phyloP scores from a whole-genome alignment of 352 stramenopile genomes.

The Globisporangium acanthophoron region DNA sequence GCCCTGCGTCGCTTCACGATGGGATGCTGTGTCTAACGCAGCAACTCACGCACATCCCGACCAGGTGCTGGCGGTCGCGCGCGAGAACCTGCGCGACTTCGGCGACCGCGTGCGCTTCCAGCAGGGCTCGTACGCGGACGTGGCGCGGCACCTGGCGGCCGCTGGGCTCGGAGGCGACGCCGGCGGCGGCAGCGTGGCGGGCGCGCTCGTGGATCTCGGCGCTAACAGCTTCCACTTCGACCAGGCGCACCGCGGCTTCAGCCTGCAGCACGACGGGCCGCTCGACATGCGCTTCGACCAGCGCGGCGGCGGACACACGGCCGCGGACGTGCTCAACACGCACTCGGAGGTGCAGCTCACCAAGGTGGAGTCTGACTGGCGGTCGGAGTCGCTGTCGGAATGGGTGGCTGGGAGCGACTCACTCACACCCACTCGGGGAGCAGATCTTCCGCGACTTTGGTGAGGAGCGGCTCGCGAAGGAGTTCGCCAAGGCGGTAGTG shows the following conservation, averaged over 20 bases:
- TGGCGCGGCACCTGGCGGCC: slow-evolving; percentile 28
- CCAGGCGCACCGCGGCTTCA: slow-evolving; percentile 59
- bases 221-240: slow-evolving; percentile 86
- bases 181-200: slow-evolving; percentile 31
- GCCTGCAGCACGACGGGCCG: slow-evolving; percentile 63
- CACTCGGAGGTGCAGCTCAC: slow-evolving; percentile 73
- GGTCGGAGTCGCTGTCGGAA: too few species aligned
- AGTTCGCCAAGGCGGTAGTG: slow-evolving; percentile 78
- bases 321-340: slow-evolving; percentile 61
- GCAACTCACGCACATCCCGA: not conserved
- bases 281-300: slow-evolving; percentile 83
- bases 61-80: slow-evolving; percentile 47
- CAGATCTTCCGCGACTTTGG: slow-evolving; percentile 64
- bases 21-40: not conserved
- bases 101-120: slow-evolving; percentile 46
- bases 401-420: too few species aligned
- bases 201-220: slow-evolving; percentile 72
- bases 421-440: too few species aligned
- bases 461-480: slow-evolving; percentile 72
- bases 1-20: too few species aligned
- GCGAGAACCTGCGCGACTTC: slow-evolving; percentile 41
- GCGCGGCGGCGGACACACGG: slow-evolving; percentile 23
- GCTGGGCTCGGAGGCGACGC: slow-evolving; percentile 35
- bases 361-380: slow-evolving; percentile 10
- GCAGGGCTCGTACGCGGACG: slow-evolving; percentile 55